Conservation (phyloP, 2,329 filamentous ascomycete genomes). For the Sclerotinia trifoliorum region DNA sequence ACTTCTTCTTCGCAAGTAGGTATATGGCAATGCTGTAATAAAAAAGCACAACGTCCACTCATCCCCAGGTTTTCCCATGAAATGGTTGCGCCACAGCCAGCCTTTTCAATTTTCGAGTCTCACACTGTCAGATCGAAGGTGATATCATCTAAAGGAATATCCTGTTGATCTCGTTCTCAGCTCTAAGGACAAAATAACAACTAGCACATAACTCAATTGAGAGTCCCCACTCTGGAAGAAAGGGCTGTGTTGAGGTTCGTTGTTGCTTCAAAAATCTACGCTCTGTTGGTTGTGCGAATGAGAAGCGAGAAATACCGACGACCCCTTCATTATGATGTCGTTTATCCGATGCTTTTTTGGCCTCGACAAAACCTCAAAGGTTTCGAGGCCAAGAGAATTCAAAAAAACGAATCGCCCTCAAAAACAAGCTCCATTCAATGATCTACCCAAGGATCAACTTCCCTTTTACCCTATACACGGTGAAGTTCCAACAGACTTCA, state of each 20-base stretch:
- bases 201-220: background rate
- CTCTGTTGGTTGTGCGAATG: background rate
- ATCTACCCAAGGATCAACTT: constrained; percentile 13
- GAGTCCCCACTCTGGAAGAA: background rate
- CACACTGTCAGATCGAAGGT: constrained; percentile 7
- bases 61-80: background rate
- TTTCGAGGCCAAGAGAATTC: background rate
- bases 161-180: constrained; percentile 1
- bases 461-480: constrained; percentile 6
- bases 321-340: constrained; percentile 12
- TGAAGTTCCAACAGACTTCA: constrained; percentile 21
- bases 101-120: constrained; percentile 15
- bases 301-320: background rate
- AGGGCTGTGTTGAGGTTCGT: background rate
- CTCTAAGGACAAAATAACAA: background rate
- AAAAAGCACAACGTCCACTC: constrained; percentile 3
- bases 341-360: constrained; percentile 12
- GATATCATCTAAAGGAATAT: constrained; percentile 20
- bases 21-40: background rate
- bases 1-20: background rate
- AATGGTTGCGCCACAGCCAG: constrained; percentile 13
- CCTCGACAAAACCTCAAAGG: background rate
- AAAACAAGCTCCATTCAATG: constrained; percentile 22
- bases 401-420: constrained; percentile 22
- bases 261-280: background rate